Base-by-base conservation (phyloP, 768 basidiomycete species). In the Naganishia randhawae region DNA sequence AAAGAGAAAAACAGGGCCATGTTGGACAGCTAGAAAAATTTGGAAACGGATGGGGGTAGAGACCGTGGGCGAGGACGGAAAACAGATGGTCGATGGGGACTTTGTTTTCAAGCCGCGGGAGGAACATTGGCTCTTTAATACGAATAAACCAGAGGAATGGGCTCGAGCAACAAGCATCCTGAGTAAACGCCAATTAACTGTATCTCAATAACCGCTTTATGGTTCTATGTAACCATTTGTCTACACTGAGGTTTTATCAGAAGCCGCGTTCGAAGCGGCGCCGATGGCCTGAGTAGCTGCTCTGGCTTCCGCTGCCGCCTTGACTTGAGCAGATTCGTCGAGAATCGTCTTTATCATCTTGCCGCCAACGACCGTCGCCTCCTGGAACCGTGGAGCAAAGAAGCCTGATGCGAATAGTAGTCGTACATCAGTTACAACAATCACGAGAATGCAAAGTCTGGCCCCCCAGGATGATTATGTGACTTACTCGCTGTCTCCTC, bases 261-360 rank as follows among this genome's bases (percentile, higher is more conserved):
- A 41, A 11, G 57, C 57, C 25, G 57, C 55, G 5, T 25, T 53
- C 11, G 51, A 53, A 8, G 51, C 51, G 8, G 51, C 51, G 19
- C 19, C 27, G 8, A 9, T 19, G 8, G 19, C 55, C 31, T 57
- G 35, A 8, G 55, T 3, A 3, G 35, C 55, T 7, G 55, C 16
- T n/a, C 27, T 37, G 19, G 55, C 55, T 22, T 61, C 57, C 10
- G 57, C 57, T 29, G 57, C 57, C 35, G 57, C 57, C 39, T 61
- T 61, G 17, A 31, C 67, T 50, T 63, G 45, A 31, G 55, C 57
- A 1, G 55, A 63, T 39, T 65, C 73, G 39, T 77, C 77, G 33
- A 76, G 77, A 27, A 96, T 88, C 0, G 87, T 88, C 81, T 88
- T 89, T 75, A 95, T 89, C 93, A 95, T 97, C 80, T 88, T 87